Percentiles rank a stretch among this genome's conserved stretches.
Evolutionary conservation across 2,329 filamentous ascomycete genomes (phyloP).

Genomic region (Venturiaceae sp.): DNA sequence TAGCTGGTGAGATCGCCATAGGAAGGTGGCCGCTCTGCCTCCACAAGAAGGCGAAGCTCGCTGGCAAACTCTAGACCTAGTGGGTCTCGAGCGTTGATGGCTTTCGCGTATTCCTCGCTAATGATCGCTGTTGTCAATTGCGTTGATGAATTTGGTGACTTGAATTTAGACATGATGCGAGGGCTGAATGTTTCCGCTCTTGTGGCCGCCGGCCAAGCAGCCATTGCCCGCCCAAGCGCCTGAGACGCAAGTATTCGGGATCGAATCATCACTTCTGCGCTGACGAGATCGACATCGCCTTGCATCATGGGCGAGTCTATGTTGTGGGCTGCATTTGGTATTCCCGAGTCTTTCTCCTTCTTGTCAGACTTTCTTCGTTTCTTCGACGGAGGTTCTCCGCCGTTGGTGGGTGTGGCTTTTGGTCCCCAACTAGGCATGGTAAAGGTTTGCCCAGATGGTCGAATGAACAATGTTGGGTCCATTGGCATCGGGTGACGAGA

Average conservation of each 20-base stretch:
- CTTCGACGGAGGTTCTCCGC: slow-evolving; percentile 53
- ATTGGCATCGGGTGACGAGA: slow-evolving; percentile 85
- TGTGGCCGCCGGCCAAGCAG: slow-evolving; percentile 55
- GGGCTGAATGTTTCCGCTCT: slow-evolving; percentile 55
- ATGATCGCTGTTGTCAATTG: slow-evolving; percentile 77
- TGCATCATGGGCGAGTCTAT: slow-evolving; percentile 98
- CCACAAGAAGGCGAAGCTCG: slow-evolving; percentile 64
- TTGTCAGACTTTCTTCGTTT: slow-evolving; percentile 80
- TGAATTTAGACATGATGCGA: slow-evolving; percentile 55
- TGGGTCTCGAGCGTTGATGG: slow-evolving; percentile 27
- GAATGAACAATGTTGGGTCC: slow-evolving; percentile 82
- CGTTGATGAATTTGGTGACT: slow-evolving; percentile 70
- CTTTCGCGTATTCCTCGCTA: slow-evolving; percentile 77
- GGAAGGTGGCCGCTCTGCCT: slow-evolving; percentile 67
- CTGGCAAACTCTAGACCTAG: slow-evolving; percentile 51
- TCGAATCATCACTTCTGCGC: slow-evolving; percentile 76
- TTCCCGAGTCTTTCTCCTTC: slow-evolving; percentile 48
- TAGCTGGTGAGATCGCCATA: slow-evolving; percentile 89
- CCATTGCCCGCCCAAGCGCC: slow-evolving; percentile 79
- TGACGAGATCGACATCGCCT: slow-evolving; percentile 90
- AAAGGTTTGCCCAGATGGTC: slow-evolving; percentile 83
- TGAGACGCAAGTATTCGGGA: slow-evolving; percentile 81
- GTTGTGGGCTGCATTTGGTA: slow-evolving; percentile 57
- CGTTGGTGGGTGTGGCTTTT: slow-evolving; percentile 15
- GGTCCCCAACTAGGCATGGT: slow-evolving; percentile 34